Evolutionary conservation across 495 filamentous ascomycete species (phyloP).

Genomic region (Tuber aestivum): DNA sequence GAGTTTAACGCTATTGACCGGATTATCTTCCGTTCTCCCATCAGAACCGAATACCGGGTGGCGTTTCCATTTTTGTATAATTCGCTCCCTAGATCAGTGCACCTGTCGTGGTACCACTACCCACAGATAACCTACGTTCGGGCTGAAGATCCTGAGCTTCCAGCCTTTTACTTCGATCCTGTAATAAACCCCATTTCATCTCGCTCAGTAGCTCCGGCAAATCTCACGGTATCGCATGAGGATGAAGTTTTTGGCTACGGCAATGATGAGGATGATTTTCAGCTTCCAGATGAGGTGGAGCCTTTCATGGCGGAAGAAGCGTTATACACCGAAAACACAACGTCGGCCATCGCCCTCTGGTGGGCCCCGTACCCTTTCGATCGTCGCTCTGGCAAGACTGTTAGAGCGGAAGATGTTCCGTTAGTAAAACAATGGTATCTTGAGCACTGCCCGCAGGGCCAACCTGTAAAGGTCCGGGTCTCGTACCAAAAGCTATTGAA

Average conservation of each 20-base stretch:
- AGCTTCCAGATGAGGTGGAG: conserved; percentile 70
- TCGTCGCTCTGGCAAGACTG: conserved; percentile 93
- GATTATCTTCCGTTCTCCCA: conserved; percentile 95
- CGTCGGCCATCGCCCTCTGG: conserved; percentile 90
- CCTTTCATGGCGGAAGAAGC: conserved; percentile 89
- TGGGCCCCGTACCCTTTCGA: conserved; percentile 98
- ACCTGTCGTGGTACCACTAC: conserved; percentile 87
- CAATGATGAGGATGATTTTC: conserved; percentile 80
- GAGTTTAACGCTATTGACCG: conserved; percentile 99
- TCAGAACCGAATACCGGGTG: conserved; percentile 92
- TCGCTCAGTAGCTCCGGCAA: conserved; percentile 89
- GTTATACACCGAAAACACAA: conserved; percentile 80
- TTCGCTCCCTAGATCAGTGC: conserved; percentile 87
- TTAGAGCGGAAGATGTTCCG: conserved; percentile 92
- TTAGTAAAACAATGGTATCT: conserved; percentile 98
- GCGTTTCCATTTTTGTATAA: conserved; percentile 95
- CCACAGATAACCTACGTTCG: conserved; percentile 88
- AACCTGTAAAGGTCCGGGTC: conserved; percentile 96
- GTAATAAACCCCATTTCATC: conserved; percentile 97
- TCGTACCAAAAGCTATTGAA: conserved; percentile 99
- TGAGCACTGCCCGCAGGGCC: conserved; percentile 84
- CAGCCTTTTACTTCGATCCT: conserved; percentile 96
- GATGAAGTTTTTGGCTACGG: conserved; percentile 87
- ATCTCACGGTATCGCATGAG: conserved; percentile 85
- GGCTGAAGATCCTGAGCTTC: conserved; percentile 80